Conservation (phyloP, 805 yeast species). For the Spathaspora boniae region DNA sequence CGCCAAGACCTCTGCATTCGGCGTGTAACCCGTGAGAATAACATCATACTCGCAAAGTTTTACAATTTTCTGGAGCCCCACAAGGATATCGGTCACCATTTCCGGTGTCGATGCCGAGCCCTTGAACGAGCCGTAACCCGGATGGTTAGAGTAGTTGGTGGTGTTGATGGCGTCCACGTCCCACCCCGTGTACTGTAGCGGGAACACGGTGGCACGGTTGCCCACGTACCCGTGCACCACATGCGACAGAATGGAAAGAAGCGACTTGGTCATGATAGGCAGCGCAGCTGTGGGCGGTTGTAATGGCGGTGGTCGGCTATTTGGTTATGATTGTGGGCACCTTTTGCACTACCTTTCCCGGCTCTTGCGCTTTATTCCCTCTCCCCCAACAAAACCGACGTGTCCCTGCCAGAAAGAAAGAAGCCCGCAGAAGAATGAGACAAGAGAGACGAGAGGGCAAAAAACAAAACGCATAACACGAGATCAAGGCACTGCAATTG, state of each 20-base stretch:
- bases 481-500: too few species aligned
- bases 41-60: conserved; percentile 49
- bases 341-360: too few species aligned
- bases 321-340: too few species aligned
- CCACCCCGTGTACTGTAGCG: conserved; percentile 64
- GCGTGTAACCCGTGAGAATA: conserved; percentile 76
- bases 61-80: conserved; percentile 36
- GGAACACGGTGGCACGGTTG: conserved; percentile 62
- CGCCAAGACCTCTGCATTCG: conserved; percentile 53
- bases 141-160: conserved; percentile 66
- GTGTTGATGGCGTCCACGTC: conserved; percentile 65
- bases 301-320: too few species aligned
- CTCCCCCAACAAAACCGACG: too few species aligned
- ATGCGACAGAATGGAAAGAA: conserved; percentile 62
- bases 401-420: too few species aligned
- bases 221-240: conserved; percentile 76
- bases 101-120: conserved; percentile 45
- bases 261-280: conserved; percentile 13
- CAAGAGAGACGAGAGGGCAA: too few species aligned
- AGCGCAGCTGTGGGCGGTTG: too few species aligned
- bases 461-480: too few species aligned
- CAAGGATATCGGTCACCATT: conserved; percentile 21
- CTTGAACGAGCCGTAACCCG: conserved; percentile 58
- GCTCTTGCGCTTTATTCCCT: too few species aligned
- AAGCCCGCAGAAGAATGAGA: too few species aligned